Evolutionary conservation across 345 rosid species (phyloP).

Genomic region (Salix koriyanagi): DNA sequence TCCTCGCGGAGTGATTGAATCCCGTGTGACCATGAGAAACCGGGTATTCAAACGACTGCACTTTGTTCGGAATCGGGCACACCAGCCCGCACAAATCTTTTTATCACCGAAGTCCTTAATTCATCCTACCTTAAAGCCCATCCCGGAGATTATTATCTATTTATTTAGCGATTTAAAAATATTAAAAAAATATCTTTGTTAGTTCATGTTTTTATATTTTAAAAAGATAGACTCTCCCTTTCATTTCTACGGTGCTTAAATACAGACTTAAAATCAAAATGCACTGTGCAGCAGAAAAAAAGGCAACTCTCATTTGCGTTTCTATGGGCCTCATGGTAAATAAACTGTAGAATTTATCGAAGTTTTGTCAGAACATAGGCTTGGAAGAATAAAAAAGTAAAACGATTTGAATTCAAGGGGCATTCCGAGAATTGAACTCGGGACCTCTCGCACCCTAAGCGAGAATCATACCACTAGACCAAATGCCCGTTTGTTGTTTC

Average conservation of each 20-base stretch:
- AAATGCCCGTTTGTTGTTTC: background rate
- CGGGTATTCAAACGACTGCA: no score
- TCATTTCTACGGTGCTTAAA: background rate
- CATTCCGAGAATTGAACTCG: constrained; percentile 77
- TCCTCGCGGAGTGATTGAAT: background rate
- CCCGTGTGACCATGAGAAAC: no score
- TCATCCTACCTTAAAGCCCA: no score
- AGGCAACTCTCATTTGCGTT: background rate
- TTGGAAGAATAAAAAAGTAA: background rate
- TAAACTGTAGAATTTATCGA: background rate
- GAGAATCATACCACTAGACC: background rate
- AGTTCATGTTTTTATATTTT: no score
- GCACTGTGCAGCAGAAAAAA: background rate
- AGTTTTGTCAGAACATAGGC: background rate
- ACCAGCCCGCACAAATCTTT: no score
- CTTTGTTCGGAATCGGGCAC: no score
- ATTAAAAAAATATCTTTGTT: no score
- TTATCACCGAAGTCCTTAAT: no score
- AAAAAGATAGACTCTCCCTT: no score
- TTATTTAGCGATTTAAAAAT: no score
- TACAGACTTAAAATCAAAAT: background rate
- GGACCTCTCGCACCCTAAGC: constrained; percentile 59
- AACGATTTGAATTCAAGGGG: constrained; percentile 2
- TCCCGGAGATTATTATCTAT: no score
- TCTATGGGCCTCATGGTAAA: background rate